Evolutionary conservation across 331 rosid species (phyloP).

Genomic region (Stylosanthes scabra): DNA sequence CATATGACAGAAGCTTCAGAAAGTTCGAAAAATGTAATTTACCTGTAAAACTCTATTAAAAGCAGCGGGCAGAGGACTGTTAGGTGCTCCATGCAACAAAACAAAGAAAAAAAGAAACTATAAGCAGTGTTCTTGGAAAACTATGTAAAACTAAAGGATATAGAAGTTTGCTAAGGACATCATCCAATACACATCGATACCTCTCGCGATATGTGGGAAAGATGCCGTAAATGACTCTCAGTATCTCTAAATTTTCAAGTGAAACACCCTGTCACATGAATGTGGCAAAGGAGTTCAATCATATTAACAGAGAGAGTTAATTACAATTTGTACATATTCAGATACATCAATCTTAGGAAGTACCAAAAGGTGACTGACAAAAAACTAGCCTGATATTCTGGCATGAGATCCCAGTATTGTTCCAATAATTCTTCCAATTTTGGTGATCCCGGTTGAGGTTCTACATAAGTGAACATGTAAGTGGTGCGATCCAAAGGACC

Average conservation of each 20-base stretch:
- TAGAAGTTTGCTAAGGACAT: constrained; percentile 21
- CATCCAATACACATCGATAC: constrained; percentile 47
- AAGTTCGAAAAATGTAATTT: constrained; percentile 35
- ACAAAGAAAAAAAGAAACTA: constrained; percentile 8
- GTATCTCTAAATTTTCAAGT: constrained; percentile 81
- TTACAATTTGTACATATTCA: too few species aligned
- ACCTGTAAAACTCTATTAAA: constrained; percentile 92
- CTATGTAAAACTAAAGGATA: neutral
- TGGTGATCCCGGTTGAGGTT: constrained; percentile 89
- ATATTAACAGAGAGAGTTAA: constrained; percentile 16
- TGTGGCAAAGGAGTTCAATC: constrained; percentile 18
- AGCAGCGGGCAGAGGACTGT: constrained; percentile 89
- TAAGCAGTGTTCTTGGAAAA: constrained; percentile 1
- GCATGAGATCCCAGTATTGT: constrained; percentile 90
- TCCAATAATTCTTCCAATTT: constrained; percentile 83
- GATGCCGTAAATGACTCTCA: constrained; percentile 82
- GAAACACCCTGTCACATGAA: constrained; percentile 68
- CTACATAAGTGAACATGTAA: constrained; percentile 89
- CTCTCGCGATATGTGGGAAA: constrained; percentile 91
- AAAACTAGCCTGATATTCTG: constrained; percentile 82
- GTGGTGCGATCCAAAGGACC: constrained; percentile 94
- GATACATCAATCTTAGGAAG: too few species aligned
- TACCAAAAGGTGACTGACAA: neutral
- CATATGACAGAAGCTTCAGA: constrained; percentile 39
- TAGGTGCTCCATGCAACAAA: constrained; percentile 41